Conservation (phyloP, 139 green algal species). For the Chlamydomonas urium region DNA sequence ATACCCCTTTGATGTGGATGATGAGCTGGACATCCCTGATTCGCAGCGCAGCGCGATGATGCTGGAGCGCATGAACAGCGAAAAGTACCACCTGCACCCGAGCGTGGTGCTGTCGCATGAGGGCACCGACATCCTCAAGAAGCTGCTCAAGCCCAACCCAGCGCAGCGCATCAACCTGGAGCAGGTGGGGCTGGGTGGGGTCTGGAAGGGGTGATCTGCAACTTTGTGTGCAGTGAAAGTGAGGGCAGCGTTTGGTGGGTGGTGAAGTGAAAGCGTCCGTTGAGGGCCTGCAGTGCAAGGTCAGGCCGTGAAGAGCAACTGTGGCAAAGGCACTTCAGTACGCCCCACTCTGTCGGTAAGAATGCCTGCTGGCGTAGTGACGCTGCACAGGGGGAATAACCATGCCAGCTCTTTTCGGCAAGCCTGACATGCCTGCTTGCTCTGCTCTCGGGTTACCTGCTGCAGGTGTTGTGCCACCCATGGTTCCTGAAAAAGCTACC, state of each 20-base stretch:
- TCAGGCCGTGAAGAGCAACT: too few relatives aligned
- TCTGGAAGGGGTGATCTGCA: neutral
- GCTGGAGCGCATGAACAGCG: slow-evolving; percentile 76
- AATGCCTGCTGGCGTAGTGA: too few relatives aligned
- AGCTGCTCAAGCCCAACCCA: slow-evolving; percentile 35
- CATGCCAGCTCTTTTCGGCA: too few relatives aligned
- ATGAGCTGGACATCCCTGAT: slow-evolving; percentile 7
- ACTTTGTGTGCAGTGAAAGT: slow-evolving; percentile 37
- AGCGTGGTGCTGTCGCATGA: slow-evolving; percentile 39
- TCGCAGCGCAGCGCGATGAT: slow-evolving; percentile 20
- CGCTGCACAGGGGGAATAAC: too few relatives aligned
- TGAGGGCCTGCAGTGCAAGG: too few relatives aligned
- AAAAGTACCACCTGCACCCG: slow-evolving; percentile 48
- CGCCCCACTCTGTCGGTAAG: too few relatives aligned
- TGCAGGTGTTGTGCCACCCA: slow-evolving; percentile 6
- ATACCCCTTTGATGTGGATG: slow-evolving; percentile 23
- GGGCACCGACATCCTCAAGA: slow-evolving; percentile 21
- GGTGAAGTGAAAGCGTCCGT: too few relatives aligned
- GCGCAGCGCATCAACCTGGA: slow-evolving; percentile 49
- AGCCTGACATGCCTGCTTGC: slow-evolving; percentile 29
- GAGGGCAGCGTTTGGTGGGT: too few relatives aligned
- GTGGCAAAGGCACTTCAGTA: too few relatives aligned
- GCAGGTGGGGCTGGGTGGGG: slow-evolving; percentile 9
- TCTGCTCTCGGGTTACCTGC: slow-evolving; percentile 50
- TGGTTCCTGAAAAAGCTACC: slow-evolving; percentile 77